Conservation (phyloP, 2,329 filamentous ascomycete genomes). For the Sporothrix globosa region DNA sequence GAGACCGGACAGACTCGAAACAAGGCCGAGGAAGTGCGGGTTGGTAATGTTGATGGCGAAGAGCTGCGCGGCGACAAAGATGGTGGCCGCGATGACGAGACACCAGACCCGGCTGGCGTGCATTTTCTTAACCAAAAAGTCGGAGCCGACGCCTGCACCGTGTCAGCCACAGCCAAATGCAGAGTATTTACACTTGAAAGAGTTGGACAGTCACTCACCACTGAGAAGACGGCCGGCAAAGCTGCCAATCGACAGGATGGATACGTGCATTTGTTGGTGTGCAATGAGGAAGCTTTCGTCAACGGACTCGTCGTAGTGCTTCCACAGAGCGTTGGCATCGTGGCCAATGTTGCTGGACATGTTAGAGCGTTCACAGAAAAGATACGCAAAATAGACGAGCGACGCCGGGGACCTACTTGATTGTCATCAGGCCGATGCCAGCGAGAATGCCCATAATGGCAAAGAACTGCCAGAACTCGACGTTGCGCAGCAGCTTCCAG, state of each 20-base stretch:
- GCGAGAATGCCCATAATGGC: slow-evolving; percentile 85
- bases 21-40: slow-evolving; percentile 73
- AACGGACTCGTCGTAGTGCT: slow-evolving; percentile 74
- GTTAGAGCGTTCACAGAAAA: neutral
- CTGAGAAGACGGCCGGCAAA: slow-evolving; percentile 80
- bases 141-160: slow-evolving; percentile 75
- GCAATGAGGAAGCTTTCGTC: slow-evolving; percentile 74
- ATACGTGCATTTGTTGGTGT: slow-evolving; percentile 88
- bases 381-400: neutral
- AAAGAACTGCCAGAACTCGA: slow-evolving; percentile 92
- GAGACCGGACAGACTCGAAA: slow-evolving; percentile 82
- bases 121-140: slow-evolving; percentile 81
- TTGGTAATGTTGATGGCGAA: slow-evolving; percentile 74
- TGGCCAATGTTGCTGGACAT: slow-evolving; percentile 84
- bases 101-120: slow-evolving; percentile 89
- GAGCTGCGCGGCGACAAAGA: slow-evolving; percentile 81
- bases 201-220: slow-evolving; percentile 53
- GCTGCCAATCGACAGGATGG: slow-evolving; percentile 85
- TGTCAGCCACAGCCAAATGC: neutral
- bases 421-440: slow-evolving; percentile 96
- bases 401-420: slow-evolving; percentile 70
- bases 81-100: slow-evolving; percentile 71
- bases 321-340: slow-evolving; percentile 85
- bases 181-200: neutral
- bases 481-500: slow-evolving; percentile 67